Percentiles rank a stretch among this genome's conserved stretches.
These are phyloP conservation scores for Torulaspora pretoriensis DNA, from an alignment of 1,139 yeast species.

Conservation along the genomic window DNA sequence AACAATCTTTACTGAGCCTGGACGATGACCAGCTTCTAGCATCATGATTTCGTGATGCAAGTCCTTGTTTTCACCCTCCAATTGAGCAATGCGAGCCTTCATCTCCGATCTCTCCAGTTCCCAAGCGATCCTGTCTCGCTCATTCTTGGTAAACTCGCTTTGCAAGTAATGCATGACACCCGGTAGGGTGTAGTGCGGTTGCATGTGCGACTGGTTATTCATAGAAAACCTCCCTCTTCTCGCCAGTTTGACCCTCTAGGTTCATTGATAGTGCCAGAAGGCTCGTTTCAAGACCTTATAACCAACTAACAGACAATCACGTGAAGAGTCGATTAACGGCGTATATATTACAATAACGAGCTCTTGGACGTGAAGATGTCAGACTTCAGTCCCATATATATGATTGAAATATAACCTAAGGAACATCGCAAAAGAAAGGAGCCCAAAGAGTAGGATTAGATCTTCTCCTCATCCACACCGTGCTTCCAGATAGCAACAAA, in stretches of 20 bases:
- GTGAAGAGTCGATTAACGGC: conserved; percentile 3
- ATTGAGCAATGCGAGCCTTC: conserved; percentile 56
- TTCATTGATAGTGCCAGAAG: no score
- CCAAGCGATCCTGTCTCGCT: conserved; percentile 54
- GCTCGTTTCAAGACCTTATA: not conserved
- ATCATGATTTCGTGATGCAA: conserved; percentile 49
- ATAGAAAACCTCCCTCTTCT: conserved; percentile 1
- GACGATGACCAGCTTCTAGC: not conserved
- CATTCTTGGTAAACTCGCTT: conserved; percentile 53
- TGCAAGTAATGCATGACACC: conserved; percentile 58
- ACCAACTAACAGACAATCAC: conserved; percentile 2
- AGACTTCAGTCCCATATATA: not conserved
- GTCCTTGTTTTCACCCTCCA: conserved; percentile 59
- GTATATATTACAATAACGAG: conserved; percentile 1
- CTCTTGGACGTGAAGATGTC: not conserved
- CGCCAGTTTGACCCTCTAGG: not conserved
- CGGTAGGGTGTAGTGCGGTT: conserved; percentile 33
- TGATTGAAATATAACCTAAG: conserved; percentile 4
- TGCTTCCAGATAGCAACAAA: conserved; percentile 98
- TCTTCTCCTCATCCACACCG: conserved; percentile 85
- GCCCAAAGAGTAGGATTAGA: conserved; percentile 46
- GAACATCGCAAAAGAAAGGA: not conserved
- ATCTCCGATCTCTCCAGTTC: conserved; percentile 51
- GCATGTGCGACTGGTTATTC: conserved; percentile 15
- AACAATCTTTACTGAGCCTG: conserved; percentile 1